Base-by-base conservation (phyloP, 2,329 filamentous ascomycete genomes). In the Aspergillus uvarum region DNA sequence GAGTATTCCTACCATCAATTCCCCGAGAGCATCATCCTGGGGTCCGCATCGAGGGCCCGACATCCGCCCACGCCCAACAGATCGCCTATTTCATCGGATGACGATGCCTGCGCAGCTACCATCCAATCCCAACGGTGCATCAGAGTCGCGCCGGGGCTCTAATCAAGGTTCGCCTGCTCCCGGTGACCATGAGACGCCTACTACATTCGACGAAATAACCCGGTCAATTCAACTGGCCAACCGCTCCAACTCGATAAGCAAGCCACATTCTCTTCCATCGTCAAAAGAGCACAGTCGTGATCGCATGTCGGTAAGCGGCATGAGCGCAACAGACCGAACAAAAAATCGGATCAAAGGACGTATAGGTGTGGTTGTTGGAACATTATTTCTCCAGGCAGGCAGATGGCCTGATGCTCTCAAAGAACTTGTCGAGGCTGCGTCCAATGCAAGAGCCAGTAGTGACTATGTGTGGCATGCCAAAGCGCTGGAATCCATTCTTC, bases 401-500 rank as follows among this genome's bases (percentile, higher is more conserved):
- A 87, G 92, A 63, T 97, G 95, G 92, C 85, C 83, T 51, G 93
- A 98, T 77, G 93, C 94, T 7, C 76, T 98, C 50, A 89, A 87
- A 72, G 91, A 96, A 71, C 84, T 97, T 22, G 82, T 87, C 10
- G 94, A 97, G 61, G 91, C 89, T 56, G 92, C 90, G 2, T 85
- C 85, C 10, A 86, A 89, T 67, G 89, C 92, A 16, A 89, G 91
- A 68, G 87, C 87, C 42, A 85, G 90, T 60, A 93, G 92, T 68
- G 95, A 99, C 76, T 91, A 96, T 75, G 75, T 98, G n/a, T 99
- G 95, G 94, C 92, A 97, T 77, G 95, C 91, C 19, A 98, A 98
- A 76, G 93, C 92, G 1, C 81, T 99, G 21, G 96, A 99, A 72
- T 87, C 93, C 29, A 91, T 96, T 61, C 80, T 95, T 51, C 83